Evolutionary conservation across 2,329 filamentous ascomycete species (phyloP), one percentile per base, ranked within the genome.

Genomic region (Triangularia setosa): DNA sequence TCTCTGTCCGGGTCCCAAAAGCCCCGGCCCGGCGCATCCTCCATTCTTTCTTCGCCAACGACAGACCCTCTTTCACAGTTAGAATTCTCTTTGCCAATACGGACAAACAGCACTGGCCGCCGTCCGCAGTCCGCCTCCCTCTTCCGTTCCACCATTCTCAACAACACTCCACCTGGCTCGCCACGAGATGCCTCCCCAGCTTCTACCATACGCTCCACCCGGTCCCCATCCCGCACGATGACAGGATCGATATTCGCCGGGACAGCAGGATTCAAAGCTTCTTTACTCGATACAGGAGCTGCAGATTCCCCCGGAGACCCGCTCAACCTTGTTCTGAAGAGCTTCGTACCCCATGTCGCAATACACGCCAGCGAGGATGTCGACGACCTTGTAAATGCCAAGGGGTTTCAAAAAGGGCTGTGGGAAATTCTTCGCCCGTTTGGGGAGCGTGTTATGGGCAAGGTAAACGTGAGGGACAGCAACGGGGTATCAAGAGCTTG

Each of bases 381-480:
- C 0, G 90, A 97, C 73, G 84, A 89, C 64, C 78, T 99, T 64
- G 84, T 93, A 62, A 83, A 82, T 65, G 88, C 90, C 68, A 99
- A 99, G 78, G 96, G 96, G 0, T 91, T 98, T 69, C 81, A 86
- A 44, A 84, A 87, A 54, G 93, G 94, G 0, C 82, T 99, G 58
- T 89, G 93, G 81, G 91, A 96, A 75, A 80, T 99, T 24, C 79
- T 99, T 63, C 84, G 94, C 59, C 94, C 95, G 0, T 99, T 96
- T 79, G 95, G 95, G 28, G 95, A 99, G 77, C 86, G 84, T 16
- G 84, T 98, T 0, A 86, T 90, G 58, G 95, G 95, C 28, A 96
- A 95, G 73, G 90, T 99, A 60, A 91, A 91, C 3, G 89, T 98
- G 62, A 83, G 95, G 71, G 95, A 99, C 77, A 97, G 93, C 73